Base-by-base conservation (phyloP, 108 stramenopile genomes). In the Seminavis robusta region DNA sequence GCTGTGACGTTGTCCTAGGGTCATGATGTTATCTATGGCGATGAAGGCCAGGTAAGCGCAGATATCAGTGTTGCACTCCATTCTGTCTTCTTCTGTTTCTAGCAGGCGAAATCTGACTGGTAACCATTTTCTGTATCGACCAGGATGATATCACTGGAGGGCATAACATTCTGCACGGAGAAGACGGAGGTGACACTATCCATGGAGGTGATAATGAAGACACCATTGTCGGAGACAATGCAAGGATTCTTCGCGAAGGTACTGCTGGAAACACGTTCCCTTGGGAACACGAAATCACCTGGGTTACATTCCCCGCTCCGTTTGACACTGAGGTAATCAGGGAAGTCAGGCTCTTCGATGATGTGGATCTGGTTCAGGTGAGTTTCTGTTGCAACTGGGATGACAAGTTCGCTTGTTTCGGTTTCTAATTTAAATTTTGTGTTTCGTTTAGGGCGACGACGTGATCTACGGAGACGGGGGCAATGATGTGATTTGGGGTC, bases 151-250 rank as follows among this genome's bases (percentile, higher is more conserved):
- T 67, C 0, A 52, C 51, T 44, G 66, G 66, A 27, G 66, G 66
- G 7, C 66, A 67, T 34, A 42, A 56, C n/a, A 59, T 56, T 16
- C 36, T 20, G 16, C 29, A 34, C 51, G 66, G 66, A 8, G 46
- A 41, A 11, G 66, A 67, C 31, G 25, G 9, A n/a, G 48, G 56
- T 19, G 66, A 67, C 23, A 26, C 30, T 24, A 19, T 67, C 10
- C n/a, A 31, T 21, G 66, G 66, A 1, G 58, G 52, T 23, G 48
- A 43, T 15, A 36, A 33, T 10, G 50, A 61, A n/a, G 66, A 67
- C 42, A 48, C 56, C n/a, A 67, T 67, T 21, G 37, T 67, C 0
- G 66, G 66, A n/a, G 66, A 67, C 57, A 67, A 67, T 24, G 66
- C 58, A 28, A 49, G 60, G 27, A 67, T 67, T 50, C 24, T 67